Conservation (phyloP, 192 early-diverging fungal species). For the Rhizoclosmatium globosum region DNA sequence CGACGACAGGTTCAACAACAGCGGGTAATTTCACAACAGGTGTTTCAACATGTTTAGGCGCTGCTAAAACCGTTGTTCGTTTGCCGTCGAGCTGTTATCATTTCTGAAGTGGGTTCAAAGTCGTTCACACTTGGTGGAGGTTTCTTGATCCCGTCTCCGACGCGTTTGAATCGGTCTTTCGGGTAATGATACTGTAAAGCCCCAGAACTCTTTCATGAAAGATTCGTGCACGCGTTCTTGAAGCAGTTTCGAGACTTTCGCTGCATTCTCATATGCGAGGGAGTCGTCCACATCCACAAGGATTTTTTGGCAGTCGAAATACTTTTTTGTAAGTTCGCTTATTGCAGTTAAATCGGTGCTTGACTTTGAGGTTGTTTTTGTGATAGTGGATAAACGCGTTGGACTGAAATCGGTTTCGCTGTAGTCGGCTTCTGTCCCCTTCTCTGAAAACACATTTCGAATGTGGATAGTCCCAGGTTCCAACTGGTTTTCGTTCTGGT, state of each 20-base stretch:
- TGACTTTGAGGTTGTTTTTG: neutral
- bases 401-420: neutral
- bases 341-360: neutral
- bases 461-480: neutral
- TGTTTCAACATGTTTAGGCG: neutral
- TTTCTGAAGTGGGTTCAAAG: neutral
- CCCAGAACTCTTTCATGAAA: constrained; percentile 29
- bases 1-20: neutral
- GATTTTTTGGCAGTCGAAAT: neutral
- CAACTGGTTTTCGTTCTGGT: neutral
- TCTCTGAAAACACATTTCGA: neutral
- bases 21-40: neutral
- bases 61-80: neutral
- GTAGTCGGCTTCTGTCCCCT: neutral
- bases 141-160: constrained; percentile 13
- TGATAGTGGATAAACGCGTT: neutral
- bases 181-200: constrained; percentile 17
- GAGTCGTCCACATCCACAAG: neutral
- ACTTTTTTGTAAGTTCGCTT: constrained; percentile 4
- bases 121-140: neutral
- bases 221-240: constrained; percentile 10
- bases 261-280: neutral
- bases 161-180: neutral
- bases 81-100: neutral
- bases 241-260: neutral